Conservation (phyloP, 345 rosid genomes). For the Tarenaya hassleriana region DNA sequence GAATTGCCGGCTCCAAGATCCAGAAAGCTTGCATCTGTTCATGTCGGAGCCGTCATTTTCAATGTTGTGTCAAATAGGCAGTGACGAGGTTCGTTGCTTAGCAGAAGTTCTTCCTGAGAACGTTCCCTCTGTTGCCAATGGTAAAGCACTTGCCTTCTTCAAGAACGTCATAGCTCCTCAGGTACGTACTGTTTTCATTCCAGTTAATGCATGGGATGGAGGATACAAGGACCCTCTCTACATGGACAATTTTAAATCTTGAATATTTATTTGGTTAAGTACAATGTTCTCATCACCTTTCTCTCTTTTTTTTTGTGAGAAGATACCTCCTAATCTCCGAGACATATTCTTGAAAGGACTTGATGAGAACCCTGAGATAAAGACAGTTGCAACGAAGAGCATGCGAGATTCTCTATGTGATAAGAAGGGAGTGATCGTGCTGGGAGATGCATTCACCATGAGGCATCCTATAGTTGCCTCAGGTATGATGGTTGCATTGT, state of each 20-base stretch:
- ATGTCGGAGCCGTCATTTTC: slow-evolving; percentile 37
- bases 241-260: no score
- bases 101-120: slow-evolving; percentile 37
- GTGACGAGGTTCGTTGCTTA: slow-evolving; percentile 42
- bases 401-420: slow-evolving; percentile 36
- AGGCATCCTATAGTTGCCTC: slow-evolving; percentile 41
- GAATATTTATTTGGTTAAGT: no score
- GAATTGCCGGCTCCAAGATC: slow-evolving; percentile 38
- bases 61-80: slow-evolving; percentile 43
- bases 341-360: slow-evolving; percentile 16
- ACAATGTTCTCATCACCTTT: no score
- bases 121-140: slow-evolving; percentile 38
- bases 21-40: slow-evolving; percentile 34
- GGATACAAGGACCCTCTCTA: no score
- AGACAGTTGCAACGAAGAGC: slow-evolving; percentile 31
- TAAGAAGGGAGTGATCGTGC: slow-evolving; percentile 37
- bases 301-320: background rate
- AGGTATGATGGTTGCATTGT: slow-evolving; percentile 43
- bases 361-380: slow-evolving; percentile 32
- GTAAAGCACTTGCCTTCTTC: slow-evolving; percentile 33
- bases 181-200: slow-evolving; percentile 16
- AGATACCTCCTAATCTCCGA: slow-evolving; percentile 8
- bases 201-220: no score
- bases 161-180: slow-evolving; percentile 38
- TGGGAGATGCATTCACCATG: slow-evolving; percentile 49